Percentiles rank a stretch among this genome's conserved stretches.
Conservation (phyloP, 495 filamentous ascomycete genomes). For the Pseudomonodictys pantanalensis region DNA sequence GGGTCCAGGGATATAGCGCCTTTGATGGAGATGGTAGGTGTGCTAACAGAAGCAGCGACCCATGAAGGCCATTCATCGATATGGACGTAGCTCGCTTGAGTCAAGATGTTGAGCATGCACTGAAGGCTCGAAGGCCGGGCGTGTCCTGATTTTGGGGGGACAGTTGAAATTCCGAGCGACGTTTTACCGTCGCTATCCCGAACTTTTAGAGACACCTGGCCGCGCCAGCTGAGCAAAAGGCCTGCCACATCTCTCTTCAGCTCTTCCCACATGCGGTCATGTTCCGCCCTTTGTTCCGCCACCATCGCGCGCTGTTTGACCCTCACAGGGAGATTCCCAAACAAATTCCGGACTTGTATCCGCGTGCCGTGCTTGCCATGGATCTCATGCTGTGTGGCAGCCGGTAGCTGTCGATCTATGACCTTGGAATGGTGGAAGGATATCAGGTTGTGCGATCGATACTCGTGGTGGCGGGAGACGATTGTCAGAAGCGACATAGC, state of each 20-base stretch:
- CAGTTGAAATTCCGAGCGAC: conserved; percentile 6
- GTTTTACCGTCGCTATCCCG: conserved; percentile 33
- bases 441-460: conserved; percentile 66
- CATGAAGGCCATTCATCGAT: conserved; percentile 53
- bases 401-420: conserved; percentile 65
- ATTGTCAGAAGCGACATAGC: conserved; percentile 75
- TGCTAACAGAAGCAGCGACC: conserved; percentile 65
- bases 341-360: conserved; percentile 78
- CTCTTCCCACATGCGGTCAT: conserved; percentile 68
- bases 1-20: conserved; percentile 71
- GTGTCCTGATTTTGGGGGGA: neutral
- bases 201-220: conserved; percentile 39
- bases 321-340: conserved; percentile 95
- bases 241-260: conserved; percentile 59
- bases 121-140: conserved; percentile 5
- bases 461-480: conserved; percentile 66
- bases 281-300: conserved; percentile 49
- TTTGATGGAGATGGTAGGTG: conserved; percentile 55
- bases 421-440: conserved; percentile 68
- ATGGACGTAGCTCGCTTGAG: conserved; percentile 62
- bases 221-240: conserved; percentile 64
- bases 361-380: conserved; percentile 68
- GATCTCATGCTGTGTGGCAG: conserved; percentile 59
- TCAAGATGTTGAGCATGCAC: conserved; percentile 50
- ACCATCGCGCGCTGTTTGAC: conserved; percentile 69